phyloP scores from a whole-genome alignment of 2,329 filamentous ascomycete genomes.

The Exophiala sp. region DNA sequence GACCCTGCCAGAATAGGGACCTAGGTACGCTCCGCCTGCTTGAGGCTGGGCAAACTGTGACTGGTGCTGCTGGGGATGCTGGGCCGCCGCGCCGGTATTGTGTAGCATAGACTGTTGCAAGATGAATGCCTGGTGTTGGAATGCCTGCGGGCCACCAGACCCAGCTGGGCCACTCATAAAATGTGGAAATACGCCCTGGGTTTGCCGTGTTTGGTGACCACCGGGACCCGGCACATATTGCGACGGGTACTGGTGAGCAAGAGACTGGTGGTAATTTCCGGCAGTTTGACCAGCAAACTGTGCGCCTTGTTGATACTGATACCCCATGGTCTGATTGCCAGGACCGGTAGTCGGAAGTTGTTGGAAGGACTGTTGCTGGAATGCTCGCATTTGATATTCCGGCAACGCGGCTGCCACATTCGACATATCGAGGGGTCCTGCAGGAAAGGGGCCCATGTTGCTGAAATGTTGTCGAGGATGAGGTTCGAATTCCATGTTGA shows the following conservation, averaged over 20 bases:
- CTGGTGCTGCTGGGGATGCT: constrained; percentile 14
- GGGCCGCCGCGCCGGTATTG: constrained; percentile 2
- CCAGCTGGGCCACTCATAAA: constrained; percentile 6
- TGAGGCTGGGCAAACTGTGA: constrained; percentile 14
- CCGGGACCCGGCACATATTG: constrained; percentile 24
- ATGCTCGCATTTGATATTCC: constrained; percentile 24
- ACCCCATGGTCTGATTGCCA: constrained; percentile 21
- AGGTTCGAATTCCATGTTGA: constrained; percentile 23
- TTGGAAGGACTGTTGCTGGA: constrained; percentile 25
- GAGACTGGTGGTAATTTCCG: constrained; percentile 16
- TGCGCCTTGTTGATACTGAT: constrained; percentile 27
- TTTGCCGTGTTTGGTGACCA: constrained; percentile 23
- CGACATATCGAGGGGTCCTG: constrained; percentile 29
- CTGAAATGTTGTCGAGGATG: constrained; percentile 23
- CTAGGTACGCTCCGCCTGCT: constrained; percentile 4
- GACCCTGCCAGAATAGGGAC: constrained; percentile 10
- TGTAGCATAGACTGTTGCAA: constrained; percentile 18
- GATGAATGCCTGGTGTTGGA: constrained; percentile 14
- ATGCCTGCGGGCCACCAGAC: constrained; percentile 4
- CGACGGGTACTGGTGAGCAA: constrained; percentile 26
- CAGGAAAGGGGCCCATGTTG: constrained; percentile 13
- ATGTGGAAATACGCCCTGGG: constrained; percentile 19
- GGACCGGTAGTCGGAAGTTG: constrained; percentile 13
- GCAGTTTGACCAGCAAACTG: constrained; percentile 29
- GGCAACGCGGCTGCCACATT: constrained; percentile 29